Evolutionary conservation across 2,329 filamentous ascomycete species (phyloP).

Genomic region (Colletotrichum lupini): DNA sequence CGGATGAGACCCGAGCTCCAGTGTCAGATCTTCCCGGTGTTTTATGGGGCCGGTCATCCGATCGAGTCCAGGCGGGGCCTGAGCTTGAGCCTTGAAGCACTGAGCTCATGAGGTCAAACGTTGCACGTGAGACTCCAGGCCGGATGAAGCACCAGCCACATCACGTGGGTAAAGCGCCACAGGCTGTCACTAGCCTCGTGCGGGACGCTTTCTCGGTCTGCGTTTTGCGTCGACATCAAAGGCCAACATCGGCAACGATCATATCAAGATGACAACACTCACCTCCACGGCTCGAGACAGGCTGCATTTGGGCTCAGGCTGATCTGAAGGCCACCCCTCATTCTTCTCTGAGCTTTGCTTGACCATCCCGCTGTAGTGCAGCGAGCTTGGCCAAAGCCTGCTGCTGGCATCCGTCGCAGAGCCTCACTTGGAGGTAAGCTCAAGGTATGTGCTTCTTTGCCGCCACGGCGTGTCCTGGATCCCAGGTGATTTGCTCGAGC

Average conservation of each 20-base stretch:
- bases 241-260: conserved; percentile 31
- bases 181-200: conserved; percentile 28
- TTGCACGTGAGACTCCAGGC: background rate
- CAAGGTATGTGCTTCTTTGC: conserved; percentile 31
- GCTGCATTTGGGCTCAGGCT: conserved; percentile 1
- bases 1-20: background rate
- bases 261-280: conserved; percentile 23
- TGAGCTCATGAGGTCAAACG: no score
- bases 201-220: conserved; percentile 34
- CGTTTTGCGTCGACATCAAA: conserved; percentile 35
- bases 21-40: background rate
- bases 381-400: conserved; percentile 17
- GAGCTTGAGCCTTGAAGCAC: background rate
- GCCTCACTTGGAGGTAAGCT: conserved; percentile 31
- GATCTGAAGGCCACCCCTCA: background rate
- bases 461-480: background rate
- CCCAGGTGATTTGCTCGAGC: background rate
- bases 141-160: background rate
- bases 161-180: conserved; percentile 23
- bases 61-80: background rate
- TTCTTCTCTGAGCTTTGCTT: background rate
- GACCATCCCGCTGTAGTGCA: background rate
- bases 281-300: conserved; percentile 8
- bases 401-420: conserved; percentile 32
- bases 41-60: conserved; percentile 4